phyloP scores from a whole-genome alignment of 2,329 filamentous ascomycete genomes.

The Peltaster fructicola region DNA sequence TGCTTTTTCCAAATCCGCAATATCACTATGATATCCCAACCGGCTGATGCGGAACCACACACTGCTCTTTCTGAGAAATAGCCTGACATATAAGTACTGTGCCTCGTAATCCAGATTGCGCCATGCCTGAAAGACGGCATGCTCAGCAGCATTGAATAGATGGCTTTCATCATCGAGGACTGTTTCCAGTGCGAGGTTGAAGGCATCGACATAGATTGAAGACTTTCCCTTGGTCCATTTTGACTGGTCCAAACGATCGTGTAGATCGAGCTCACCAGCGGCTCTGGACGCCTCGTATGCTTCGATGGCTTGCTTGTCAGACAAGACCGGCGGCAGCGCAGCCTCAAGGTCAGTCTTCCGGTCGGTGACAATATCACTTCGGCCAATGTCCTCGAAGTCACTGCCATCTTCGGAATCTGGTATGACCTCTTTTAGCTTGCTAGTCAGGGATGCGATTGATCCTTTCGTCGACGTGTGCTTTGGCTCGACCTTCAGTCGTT shows the following conservation, averaged over 20 bases:
- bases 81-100: slow-evolving; percentile 84
- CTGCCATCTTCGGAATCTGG: slow-evolving; percentile 18
- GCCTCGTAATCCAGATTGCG: slow-evolving; percentile 57
- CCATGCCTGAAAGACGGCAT: slow-evolving; percentile 62
- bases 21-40: slow-evolving; percentile 66
- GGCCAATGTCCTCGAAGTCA: slow-evolving; percentile 12
- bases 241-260: slow-evolving; percentile 36
- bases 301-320: slow-evolving; percentile 54
- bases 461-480: slow-evolving; percentile 6
- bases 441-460: slow-evolving; percentile 8
- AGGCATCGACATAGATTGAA: slow-evolving; percentile 93
- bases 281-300: slow-evolving; percentile 58
- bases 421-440: slow-evolving; percentile 9
- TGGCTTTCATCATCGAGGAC: slow-evolving; percentile 79
- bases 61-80: slow-evolving; percentile 83
- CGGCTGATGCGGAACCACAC: slow-evolving; percentile 73
- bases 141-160: slow-evolving; percentile 68
- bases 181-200: slow-evolving; percentile 79
- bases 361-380: slow-evolving; percentile 10
- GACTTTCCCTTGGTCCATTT: slow-evolving; percentile 61
- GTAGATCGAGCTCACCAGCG: slow-evolving; percentile 26
- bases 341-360: slow-evolving; percentile 51
- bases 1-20: slow-evolving; percentile 53
- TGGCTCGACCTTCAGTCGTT: slow-evolving; percentile 22
- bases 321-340: slow-evolving; percentile 49